Percentiles rank a stretch among this genome's conserved stretches.
phyloP scores from a whole-genome alignment of 2,329 filamentous ascomycete genomes.

The Aspergillus terreus region DNA sequence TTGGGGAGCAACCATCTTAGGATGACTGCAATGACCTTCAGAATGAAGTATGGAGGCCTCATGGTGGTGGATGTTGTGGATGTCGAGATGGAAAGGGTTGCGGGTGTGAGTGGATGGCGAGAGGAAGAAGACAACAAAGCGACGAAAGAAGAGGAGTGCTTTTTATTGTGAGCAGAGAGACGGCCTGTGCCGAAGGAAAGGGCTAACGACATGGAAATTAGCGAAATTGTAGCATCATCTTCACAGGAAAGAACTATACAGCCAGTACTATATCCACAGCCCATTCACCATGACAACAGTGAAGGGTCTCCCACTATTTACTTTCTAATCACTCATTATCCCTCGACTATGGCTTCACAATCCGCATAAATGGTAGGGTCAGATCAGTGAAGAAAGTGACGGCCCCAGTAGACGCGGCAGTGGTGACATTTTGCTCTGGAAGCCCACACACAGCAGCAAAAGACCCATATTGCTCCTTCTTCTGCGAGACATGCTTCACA shows the following conservation, averaged over 20 bases:
- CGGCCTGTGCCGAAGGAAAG: too few relatives aligned
- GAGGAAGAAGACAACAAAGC: background rate
- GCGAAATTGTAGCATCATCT: too few relatives aligned
- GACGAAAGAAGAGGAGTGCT: background rate
- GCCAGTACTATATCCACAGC: too few relatives aligned
- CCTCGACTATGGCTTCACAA: conserved; percentile 24
- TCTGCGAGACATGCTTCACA: conserved; percentile 41
- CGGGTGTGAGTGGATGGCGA: background rate
- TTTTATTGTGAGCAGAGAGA: background rate
- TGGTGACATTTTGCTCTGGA: conserved; percentile 17
- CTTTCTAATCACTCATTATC: background rate
- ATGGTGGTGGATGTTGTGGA: background rate
- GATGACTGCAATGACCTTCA: conserved; percentile 4
- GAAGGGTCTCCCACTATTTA: too few relatives aligned
- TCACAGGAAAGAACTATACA: too few relatives aligned
- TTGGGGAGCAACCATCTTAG: background rate
- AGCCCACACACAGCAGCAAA: conserved; percentile 36
- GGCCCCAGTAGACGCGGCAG: conserved; percentile 11
- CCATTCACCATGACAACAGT: too few relatives aligned
- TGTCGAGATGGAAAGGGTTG: background rate
- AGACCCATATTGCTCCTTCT: conserved; percentile 48
- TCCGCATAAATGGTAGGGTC: conserved; percentile 23
- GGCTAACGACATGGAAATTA: too few relatives aligned
- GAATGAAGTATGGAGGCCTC: background rate
- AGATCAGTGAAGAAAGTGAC: conserved; percentile 30